Percentiles rank a stretch among this genome's conserved stretches.
phyloP scores from a whole-genome alignment of 495 filamentous ascomycete genomes.

The Talaromyces liani region DNA sequence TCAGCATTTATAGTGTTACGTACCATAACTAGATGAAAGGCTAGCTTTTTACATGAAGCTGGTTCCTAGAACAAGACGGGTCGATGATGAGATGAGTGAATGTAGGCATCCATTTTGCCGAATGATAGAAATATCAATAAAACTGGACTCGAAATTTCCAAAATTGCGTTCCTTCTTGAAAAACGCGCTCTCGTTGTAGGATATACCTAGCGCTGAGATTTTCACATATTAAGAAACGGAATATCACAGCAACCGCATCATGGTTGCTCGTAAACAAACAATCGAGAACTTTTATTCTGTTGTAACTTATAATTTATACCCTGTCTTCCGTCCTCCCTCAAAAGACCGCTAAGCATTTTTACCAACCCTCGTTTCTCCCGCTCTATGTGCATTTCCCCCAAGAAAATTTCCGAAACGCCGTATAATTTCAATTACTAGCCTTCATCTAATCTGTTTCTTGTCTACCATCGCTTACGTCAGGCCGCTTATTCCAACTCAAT shows the following conservation, averaged over 20 bases:
- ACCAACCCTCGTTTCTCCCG: background rate
- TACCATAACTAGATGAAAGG: background rate
- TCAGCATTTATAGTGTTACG: conserved; percentile 1
- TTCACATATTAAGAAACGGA: too few species aligned
- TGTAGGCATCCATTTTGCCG: background rate
- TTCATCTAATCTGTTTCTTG: background rate
- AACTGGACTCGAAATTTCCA: background rate
- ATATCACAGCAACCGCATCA: too few species aligned
- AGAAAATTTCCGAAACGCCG: background rate
- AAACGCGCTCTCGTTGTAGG: too few species aligned
- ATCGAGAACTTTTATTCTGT: too few species aligned
- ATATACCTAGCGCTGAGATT: too few species aligned
- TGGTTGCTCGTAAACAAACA: too few species aligned
- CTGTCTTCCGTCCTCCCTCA: background rate
- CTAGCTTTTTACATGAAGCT: background rate
- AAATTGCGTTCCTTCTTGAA: too few species aligned
- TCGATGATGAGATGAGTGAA: background rate
- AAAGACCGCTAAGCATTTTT: background rate
- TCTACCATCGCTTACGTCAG: background rate
- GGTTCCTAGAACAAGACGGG: too few species aligned
- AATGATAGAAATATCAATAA: background rate
- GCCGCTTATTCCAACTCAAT: conserved; percentile 19
- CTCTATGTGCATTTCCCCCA: background rate
- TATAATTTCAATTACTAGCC: background rate
- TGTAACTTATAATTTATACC: background rate